These are phyloP conservation scores for Pycnococcus provasolii DNA, from an alignment of 139 green algal species.

Conservation along the genomic window DNA sequence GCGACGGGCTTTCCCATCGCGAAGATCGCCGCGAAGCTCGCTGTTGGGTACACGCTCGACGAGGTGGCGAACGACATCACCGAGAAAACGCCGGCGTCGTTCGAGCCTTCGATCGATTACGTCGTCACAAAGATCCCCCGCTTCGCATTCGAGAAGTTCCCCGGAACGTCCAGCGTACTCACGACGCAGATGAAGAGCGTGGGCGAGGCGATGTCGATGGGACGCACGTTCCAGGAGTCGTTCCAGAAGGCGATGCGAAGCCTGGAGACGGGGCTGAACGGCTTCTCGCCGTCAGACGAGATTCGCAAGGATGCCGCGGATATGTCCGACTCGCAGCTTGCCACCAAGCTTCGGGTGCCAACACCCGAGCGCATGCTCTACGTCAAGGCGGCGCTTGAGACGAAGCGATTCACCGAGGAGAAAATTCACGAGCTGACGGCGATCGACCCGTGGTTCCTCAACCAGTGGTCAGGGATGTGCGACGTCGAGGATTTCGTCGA, in stretches of 20 bases:
- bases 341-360: constrained; percentile 14
- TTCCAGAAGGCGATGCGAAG: constrained; percentile 94
- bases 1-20: constrained; percentile 94
- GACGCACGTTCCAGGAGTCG: constrained; percentile 90
- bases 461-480: constrained; percentile 62
- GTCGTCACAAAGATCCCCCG: constrained; percentile 93
- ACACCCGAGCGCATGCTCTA: constrained; percentile 50
- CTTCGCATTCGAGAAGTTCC: constrained; percentile 99
- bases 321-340: not conserved
- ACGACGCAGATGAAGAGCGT: constrained; percentile 81
- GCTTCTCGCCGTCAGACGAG: constrained; percentile 14
- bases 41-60: constrained; percentile 91
- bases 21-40: constrained; percentile 98
- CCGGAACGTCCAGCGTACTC: constrained; percentile 71
- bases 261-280: constrained; percentile 63
- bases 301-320: not conserved
- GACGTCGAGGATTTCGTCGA: constrained; percentile 66
- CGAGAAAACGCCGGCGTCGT: constrained; percentile 89
- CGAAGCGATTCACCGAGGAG: constrained; percentile 55
- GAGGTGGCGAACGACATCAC: constrained; percentile 99
- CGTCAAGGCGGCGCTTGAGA: constrained; percentile 37
- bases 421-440: constrained; percentile 74
- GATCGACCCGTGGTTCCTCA: constrained; percentile 95
- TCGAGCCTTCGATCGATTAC: constrained; percentile 99
- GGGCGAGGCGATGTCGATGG: constrained; percentile 97